Evolutionary conservation across 768 basidiomycete genomes (phyloP).

Genomic region (Galerina sulciceps): DNA sequence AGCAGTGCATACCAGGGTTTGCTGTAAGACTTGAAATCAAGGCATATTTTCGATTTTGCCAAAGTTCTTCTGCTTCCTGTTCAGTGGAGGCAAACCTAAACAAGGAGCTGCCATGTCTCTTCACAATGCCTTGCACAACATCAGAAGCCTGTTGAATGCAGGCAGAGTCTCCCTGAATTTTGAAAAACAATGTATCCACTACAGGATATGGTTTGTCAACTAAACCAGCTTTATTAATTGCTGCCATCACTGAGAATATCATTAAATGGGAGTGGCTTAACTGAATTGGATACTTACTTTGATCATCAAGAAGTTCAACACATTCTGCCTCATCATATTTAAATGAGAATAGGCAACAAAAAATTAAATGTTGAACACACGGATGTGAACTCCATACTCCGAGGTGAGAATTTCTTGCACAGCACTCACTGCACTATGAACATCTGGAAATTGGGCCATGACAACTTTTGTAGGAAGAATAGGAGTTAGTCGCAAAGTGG

Average conservation of each 20-base stretch:
- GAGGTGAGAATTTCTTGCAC: slow-evolving; percentile 81
- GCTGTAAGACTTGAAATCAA: slow-evolving; percentile 71
- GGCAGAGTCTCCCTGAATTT: slow-evolving; percentile 78
- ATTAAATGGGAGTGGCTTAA: neutral
- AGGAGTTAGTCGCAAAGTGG: slow-evolving; percentile 83
- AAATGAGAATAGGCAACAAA: neutral
- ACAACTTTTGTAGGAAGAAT: slow-evolving; percentile 83
- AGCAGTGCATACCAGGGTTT: slow-evolving; percentile 66
- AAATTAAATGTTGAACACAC: slow-evolving; percentile 45
- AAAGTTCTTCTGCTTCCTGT: slow-evolving; percentile 75
- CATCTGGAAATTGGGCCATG: slow-evolving; percentile 84
- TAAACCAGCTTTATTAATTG: slow-evolving; percentile 71
- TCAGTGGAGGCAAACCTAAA: slow-evolving; percentile 79
- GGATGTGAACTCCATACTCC: slow-evolving; percentile 72
- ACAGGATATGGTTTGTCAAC: slow-evolving; percentile 66
- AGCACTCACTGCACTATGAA: slow-evolving; percentile 76
- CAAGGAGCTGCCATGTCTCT: slow-evolving; percentile 66
- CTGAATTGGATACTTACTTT: slow-evolving; percentile 45
- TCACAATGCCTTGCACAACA: slow-evolving; percentile 61
- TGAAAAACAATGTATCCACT: slow-evolving; percentile 87
- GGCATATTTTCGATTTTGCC: slow-evolving; percentile 88
- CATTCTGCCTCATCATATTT: slow-evolving; percentile 59
- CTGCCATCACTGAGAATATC: slow-evolving; percentile 66
- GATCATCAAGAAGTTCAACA: slow-evolving; percentile 83
- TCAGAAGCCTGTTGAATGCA: slow-evolving; percentile 63